A percentile compares a stretch with the other conserved stretches of the same genome.
Conservation (phyloP, 805 yeast species). For the Pichia gijzeniarum region DNA sequence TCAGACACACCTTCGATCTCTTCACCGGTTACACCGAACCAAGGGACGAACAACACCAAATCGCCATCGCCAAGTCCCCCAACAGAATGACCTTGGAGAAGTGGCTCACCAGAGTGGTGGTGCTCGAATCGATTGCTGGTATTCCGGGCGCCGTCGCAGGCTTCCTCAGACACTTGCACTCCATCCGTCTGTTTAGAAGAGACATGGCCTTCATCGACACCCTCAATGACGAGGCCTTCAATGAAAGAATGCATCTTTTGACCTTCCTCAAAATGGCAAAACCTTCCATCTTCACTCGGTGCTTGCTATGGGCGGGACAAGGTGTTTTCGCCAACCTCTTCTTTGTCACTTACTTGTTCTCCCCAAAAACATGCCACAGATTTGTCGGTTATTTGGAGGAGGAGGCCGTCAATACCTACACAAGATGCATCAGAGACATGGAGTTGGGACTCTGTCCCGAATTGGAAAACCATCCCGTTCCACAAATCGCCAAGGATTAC, state of each 20-base stretch:
- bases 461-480: slow-evolving; percentile 40
- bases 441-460: slow-evolving; percentile 44
- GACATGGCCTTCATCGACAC: slow-evolving; percentile 76
- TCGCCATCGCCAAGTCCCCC: slow-evolving; percentile 23
- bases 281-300: slow-evolving; percentile 52
- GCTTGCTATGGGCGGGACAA: slow-evolving; percentile 55
- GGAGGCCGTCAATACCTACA: slow-evolving; percentile 66
- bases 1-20: slow-evolving; percentile 50
- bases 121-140: slow-evolving; percentile 68
- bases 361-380: slow-evolving; percentile 63
- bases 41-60: slow-evolving; percentile 28
- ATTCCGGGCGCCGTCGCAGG: slow-evolving; percentile 80
- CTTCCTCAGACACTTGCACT: slow-evolving; percentile 60
- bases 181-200: slow-evolving; percentile 52
- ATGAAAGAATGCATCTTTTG: slow-evolving; percentile 70
- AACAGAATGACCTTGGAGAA: slow-evolving; percentile 53
- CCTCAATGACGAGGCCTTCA: slow-evolving; percentile 66
- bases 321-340: slow-evolving; percentile 65
- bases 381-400: slow-evolving; percentile 76
- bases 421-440: slow-evolving; percentile 51
- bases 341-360: slow-evolving; percentile 50
- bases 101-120: slow-evolving; percentile 58
- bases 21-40: slow-evolving; percentile 64
- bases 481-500: slow-evolving; percentile 56
- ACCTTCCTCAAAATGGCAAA: slow-evolving; percentile 60